Conservation (phyloP, 305 asterid species). For the Caryopteris hybrid region DNA sequence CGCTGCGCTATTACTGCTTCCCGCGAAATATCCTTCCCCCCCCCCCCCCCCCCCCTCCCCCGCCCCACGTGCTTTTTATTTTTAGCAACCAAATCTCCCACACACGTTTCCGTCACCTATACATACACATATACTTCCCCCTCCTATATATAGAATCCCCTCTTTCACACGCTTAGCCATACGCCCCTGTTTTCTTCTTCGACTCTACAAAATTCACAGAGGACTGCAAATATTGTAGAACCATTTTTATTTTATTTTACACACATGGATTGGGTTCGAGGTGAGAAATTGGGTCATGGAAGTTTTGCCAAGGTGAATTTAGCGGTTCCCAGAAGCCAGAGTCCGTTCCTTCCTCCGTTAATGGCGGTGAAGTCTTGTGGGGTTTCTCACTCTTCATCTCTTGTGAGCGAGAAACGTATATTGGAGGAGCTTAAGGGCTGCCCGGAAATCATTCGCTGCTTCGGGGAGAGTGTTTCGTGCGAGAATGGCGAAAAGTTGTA, state of each 20-base stretch:
- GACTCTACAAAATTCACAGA: too few relatives aligned
- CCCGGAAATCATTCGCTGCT: conserved; percentile 45
- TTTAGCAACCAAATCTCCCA: conserved; percentile 13
- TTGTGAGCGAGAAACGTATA: conserved; percentile 40
- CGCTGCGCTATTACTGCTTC: too few relatives aligned
- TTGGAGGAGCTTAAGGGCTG: conserved; percentile 50
- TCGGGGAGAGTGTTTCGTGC: conserved; percentile 39
- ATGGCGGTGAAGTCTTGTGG: conserved; percentile 67
- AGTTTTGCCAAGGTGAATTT: conserved; percentile 55
- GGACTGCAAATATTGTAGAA: too few relatives aligned
- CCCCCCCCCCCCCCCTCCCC: too few relatives aligned
- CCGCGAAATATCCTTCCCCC: conserved; percentile 36
- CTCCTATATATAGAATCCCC: conserved; percentile 20
- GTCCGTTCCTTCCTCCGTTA: conserved; percentile 20
- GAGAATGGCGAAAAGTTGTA: conserved; percentile 59
- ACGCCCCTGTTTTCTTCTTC: too few relatives aligned
- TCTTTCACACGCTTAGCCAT: neutral
- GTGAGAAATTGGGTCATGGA: conserved; percentile 49
- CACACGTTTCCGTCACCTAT: conserved; percentile 28
- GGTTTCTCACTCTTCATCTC: conserved; percentile 30
- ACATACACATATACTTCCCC: conserved; percentile 21
- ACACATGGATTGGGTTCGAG: conserved; percentile 63
- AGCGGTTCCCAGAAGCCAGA: conserved; percentile 32
- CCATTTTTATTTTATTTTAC: too few relatives aligned
- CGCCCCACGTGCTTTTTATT: conserved; percentile 60